Evolutionary conservation across 495 filamentous ascomycete species (phyloP).

Genomic region (Daldinia decipiens): DNA sequence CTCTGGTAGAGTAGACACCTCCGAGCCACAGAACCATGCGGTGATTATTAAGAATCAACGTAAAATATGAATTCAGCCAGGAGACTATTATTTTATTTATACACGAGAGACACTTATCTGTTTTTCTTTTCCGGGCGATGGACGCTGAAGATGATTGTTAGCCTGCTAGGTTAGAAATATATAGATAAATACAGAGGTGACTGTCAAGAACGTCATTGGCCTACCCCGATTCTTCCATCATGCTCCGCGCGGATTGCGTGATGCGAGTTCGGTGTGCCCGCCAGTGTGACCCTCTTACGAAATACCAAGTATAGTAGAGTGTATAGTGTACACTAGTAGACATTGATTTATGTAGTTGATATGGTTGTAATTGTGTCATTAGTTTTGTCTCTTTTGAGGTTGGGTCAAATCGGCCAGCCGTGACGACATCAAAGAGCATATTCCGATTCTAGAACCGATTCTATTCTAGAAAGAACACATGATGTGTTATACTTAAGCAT

Average conservation of each 20-base stretch:
- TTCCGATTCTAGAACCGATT: too few species aligned
- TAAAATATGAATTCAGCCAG: neutral
- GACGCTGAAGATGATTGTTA: neutral
- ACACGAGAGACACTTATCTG: neutral
- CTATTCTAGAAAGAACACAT: neutral
- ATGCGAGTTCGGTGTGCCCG: conserved; percentile 25
- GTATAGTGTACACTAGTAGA: neutral
- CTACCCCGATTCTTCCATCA: conserved; percentile 43
- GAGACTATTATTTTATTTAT: neutral
- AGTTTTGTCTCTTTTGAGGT: too few species aligned
- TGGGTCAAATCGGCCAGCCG: too few species aligned
- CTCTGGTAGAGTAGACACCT: neutral
- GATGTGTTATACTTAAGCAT: too few species aligned
- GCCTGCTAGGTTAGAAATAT: neutral
- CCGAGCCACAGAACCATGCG: neutral
- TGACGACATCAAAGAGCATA: too few species aligned
- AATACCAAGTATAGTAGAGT: neutral
- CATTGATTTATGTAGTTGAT: neutral
- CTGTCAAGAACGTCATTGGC: conserved; percentile 14
- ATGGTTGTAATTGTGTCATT: too few species aligned
- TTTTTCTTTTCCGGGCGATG: neutral
- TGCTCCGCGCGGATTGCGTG: conserved; percentile 43
- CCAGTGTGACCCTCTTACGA: conserved; percentile 10
- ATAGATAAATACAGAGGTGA: conserved; percentile 5
- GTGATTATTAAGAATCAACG: neutral